These are phyloP conservation scores for Epichloe sibirici DNA, from an alignment of 2,329 filamentous ascomycete species.

Conservation along the genomic window DNA sequence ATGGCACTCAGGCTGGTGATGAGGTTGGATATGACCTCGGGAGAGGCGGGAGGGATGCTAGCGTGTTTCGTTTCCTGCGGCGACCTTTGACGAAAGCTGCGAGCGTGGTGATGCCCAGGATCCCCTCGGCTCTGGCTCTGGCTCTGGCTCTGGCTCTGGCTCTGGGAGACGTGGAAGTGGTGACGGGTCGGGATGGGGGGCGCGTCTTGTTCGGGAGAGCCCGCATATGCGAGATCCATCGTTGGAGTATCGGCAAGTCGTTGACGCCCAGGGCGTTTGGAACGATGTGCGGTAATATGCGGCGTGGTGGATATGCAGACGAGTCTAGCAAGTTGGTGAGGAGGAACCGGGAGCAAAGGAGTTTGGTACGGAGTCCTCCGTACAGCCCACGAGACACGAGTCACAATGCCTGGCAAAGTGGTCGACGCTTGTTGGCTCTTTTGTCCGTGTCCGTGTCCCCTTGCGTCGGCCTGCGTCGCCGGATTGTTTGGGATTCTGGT, in stretches of 20 bases:
- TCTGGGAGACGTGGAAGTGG: neutral
- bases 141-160: too few species aligned
- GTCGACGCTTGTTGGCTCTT: too few species aligned
- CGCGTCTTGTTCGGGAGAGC: conserved; percentile 9
- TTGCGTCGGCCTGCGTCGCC: too few species aligned
- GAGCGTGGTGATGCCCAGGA: conserved; percentile 3
- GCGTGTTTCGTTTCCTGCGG: conserved; percentile 1
- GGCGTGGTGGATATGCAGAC: neutral
- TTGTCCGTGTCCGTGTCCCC: too few species aligned
- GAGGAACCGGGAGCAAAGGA: neutral
- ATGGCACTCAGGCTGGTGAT: conserved; percentile 61
- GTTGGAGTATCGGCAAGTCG: neutral
- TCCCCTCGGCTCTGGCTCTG: neutral
- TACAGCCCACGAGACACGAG: neutral
- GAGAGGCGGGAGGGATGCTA: conserved; percentile 40
- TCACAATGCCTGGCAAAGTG: neutral
- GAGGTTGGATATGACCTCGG: conserved; percentile 56
- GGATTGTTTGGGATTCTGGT: neutral
- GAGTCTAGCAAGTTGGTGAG: neutral
- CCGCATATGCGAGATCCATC: conserved; percentile 15
- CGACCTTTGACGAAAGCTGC: conserved; percentile 8
- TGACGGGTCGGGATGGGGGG: conserved; percentile 21
- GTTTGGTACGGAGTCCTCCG: neutral
- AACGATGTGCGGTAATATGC: neutral
- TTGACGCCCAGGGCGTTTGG: neutral